phyloP scores from a whole-genome alignment of 2,329 filamentous ascomycete species.

The Colletotrichum noveboracense region DNA sequence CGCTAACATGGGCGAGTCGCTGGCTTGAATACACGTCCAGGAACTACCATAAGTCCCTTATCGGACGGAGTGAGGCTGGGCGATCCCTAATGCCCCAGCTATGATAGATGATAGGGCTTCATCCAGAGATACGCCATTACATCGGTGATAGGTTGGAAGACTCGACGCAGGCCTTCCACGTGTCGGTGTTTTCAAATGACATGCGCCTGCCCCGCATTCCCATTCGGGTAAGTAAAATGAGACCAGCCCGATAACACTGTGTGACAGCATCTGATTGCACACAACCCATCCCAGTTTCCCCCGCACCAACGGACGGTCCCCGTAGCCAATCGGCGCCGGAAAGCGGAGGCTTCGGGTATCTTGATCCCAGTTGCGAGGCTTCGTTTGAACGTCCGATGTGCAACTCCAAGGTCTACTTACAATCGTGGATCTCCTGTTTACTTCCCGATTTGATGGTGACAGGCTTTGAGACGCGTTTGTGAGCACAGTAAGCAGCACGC shows the following conservation, averaged over 20 bases:
- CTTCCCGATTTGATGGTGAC: not conserved
- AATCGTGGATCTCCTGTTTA: not conserved
- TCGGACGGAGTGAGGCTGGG: not conserved
- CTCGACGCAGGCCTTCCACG: not conserved
- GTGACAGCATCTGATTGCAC: not conserved
- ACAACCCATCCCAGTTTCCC: not conserved
- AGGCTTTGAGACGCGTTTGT: not conserved
- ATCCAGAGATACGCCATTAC: not conserved
- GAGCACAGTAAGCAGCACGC: not conserved
- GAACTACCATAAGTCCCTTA: not conserved
- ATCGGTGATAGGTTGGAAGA: not conserved
- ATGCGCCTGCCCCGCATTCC: not conserved
- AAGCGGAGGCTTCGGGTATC: not conserved
- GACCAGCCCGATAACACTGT: not conserved
- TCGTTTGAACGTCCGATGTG: not conserved
- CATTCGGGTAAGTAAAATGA: not conserved
- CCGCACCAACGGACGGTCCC: not conserved
- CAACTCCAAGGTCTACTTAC: not conserved
- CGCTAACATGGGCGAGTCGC: not conserved
- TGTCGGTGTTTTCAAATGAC: not conserved
- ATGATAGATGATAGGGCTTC: not conserved
- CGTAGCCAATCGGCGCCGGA: not conserved
- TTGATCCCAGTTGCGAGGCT: not conserved
- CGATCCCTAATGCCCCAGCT: not conserved
- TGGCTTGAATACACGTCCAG: fast-evolving